Evolutionary conservation across 352 stramenopile genomes (phyloP), one percentile per base, ranked within the genome.

Genomic region (Globisporangium paroecandrum): DNA sequence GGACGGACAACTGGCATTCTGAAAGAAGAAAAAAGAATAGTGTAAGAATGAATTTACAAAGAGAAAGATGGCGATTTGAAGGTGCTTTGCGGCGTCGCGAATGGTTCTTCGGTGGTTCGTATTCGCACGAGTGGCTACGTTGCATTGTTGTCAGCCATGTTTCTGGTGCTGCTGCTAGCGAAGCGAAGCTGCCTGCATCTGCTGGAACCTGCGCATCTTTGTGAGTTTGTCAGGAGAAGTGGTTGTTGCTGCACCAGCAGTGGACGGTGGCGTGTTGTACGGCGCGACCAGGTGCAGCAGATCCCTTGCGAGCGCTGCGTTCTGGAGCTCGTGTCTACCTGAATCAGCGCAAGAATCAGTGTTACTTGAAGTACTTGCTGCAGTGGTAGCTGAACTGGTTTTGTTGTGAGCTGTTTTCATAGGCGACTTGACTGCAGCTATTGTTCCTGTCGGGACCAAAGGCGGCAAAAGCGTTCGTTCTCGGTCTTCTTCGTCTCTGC

Each of bases 241-340:
- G 22, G 18, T 5, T 10, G 27, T 34, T 4, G 51, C 12, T 22
- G 41, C n/a, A 4, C 51, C 29, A 1, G 38, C 4, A 13, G 24
- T 15, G 10, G 25, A 15, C 4, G 61, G 32, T 36, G 32, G 59
- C 5, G 62, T 68, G 57, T 89, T 90, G 69, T 85, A 86, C 2
- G 77, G 73, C 22, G 79, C 77, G 22, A 90, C 72, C 20, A 92
- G 58, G 56, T 87, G 72, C 72, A 92, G 61, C n/a, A 92, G 72
- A 41, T 92, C 79, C 34, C 68, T 73, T 6, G 84, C 84, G 1
- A 90, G 74, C 22, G 73, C 70, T 7, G 73, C 64, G 54, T 88
- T 90, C 62, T 86, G 78, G 43, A 68, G 60, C 51, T 67, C 58
- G 20, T 13, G 75, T 57, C 24, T 71, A 34, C 60, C 76, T 71